A percentile compares a stretch with the other conserved stretches of the same genome.
These are phyloP conservation scores for Hypericum perforatum DNA, from an alignment of 345 rosid species.

Conservation along the genomic window DNA sequence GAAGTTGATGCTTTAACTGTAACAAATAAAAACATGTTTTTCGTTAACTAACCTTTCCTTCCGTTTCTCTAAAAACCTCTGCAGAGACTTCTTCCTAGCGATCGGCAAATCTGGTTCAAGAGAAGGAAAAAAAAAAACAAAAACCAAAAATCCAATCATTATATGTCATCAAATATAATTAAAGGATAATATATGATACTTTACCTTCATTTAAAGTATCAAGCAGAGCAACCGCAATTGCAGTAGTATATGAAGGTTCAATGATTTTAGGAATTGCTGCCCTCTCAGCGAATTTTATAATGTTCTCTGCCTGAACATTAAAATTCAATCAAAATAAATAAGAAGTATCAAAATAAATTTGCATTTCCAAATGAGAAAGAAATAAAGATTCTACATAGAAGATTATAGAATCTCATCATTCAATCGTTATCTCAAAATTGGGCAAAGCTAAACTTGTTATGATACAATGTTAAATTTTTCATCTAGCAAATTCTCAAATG, in stretches of 20 bases:
- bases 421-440: too few relatives aligned
- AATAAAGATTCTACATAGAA: not conserved
- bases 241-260: conserved; percentile 18
- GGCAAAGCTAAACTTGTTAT: too few relatives aligned
- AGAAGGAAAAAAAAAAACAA: not conserved
- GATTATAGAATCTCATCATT: not conserved
- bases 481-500: too few relatives aligned
- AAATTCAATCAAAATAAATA: not conserved
- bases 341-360: not conserved
- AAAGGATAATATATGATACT: not conserved
- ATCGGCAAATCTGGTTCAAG: conserved; percentile 53
- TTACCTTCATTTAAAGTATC: conserved; percentile 51
- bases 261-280: conserved; percentile 18
- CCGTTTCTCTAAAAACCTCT: conserved; percentile 84
- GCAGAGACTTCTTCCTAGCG: conserved; percentile 59
- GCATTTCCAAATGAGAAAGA: not conserved
- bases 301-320: conserved; percentile 36
- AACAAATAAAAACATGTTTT: too few relatives aligned
- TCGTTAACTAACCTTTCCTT: conserved; percentile 59
- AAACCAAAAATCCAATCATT: not conserved
- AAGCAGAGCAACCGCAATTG: conserved; percentile 22
- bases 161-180: too few relatives aligned
- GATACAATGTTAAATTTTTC: too few relatives aligned
- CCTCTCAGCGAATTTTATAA: conserved; percentile 51
- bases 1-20: too few relatives aligned